Evolutionary conservation across 139 green algal genomes (phyloP).

Genomic region (Chlorella sp.): DNA sequence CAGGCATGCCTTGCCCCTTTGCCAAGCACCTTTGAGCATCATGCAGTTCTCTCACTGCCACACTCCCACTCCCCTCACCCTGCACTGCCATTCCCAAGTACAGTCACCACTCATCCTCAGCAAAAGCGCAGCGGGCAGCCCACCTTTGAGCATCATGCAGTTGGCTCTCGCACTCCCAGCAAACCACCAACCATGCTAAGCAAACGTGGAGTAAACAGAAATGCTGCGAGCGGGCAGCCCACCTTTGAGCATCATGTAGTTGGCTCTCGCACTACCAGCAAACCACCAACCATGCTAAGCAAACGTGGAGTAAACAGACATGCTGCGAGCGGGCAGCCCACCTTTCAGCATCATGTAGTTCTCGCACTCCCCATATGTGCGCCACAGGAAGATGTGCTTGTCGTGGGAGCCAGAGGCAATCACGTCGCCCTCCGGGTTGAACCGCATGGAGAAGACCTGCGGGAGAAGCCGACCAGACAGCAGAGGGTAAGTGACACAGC

Average conservation of each 20-base stretch:
- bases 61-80: no score
- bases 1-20: no score
- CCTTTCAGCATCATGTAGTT: slow-evolving; percentile 91
- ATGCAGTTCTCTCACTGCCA: slow-evolving; percentile 14
- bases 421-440: slow-evolving; percentile 82
- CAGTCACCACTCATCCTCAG: no score
- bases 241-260: slow-evolving; percentile 84
- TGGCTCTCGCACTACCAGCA: slow-evolving; percentile 92
- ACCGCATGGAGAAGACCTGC: slow-evolving; percentile 84
- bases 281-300: not conserved
- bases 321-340: not conserved
- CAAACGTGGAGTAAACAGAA: not conserved
- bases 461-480: not conserved
- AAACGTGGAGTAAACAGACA: no score
- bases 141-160: slow-evolving; percentile 79
- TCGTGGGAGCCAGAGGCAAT: slow-evolving; percentile 87
- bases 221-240: no score
- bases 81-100: no score
- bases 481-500: not conserved
- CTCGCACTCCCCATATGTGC: slow-evolving; percentile 85
- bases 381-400: slow-evolving; percentile 91
- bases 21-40: slow-evolving; percentile 69
- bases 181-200: slow-evolving; percentile 7
- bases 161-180: slow-evolving; percentile 94
- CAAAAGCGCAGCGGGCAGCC: not conserved